A percentile compares a stretch with the other conserved stretches of the same genome.
Evolutionary conservation across 2,329 filamentous ascomycete species (phyloP).

Genomic region (Stylonectria norvegica): DNA sequence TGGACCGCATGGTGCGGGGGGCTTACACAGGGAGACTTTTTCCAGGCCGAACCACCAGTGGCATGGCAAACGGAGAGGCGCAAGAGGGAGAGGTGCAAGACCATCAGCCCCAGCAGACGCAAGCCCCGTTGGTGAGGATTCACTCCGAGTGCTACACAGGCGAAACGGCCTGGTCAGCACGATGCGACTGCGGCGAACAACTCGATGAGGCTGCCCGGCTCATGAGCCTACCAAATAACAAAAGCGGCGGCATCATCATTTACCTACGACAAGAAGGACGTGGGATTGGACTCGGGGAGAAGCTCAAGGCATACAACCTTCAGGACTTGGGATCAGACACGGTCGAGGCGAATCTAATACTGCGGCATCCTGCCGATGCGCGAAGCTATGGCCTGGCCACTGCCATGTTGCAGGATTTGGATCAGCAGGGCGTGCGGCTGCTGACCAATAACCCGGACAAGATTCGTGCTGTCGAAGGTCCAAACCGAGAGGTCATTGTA

Average conservation of each 20-base stretch:
- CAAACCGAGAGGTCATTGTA: conserved; percentile 81
- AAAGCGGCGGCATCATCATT: conserved; percentile 82
- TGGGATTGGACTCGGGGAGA: conserved; percentile 90
- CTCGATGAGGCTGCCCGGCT: conserved; percentile 91
- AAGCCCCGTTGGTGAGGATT: conserved; percentile 76
- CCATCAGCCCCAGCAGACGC: conserved; percentile 10
- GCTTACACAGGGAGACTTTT: conserved; percentile 87
- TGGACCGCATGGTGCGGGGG: conserved; percentile 89
- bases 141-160: conserved; percentile 98
- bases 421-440: conserved; percentile 71
- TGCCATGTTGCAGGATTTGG: conserved; percentile 86
- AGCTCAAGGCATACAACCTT: conserved; percentile 96
- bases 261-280: conserved; percentile 95
- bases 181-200: conserved; percentile 97
- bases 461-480: conserved; percentile 88
- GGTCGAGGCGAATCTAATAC: conserved; percentile 87
- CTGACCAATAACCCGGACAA: conserved; percentile 98
- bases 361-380: conserved; percentile 91
- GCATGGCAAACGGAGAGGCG: conserved; percentile 46
- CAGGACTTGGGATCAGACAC: conserved; percentile 97
- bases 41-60: conserved; percentile 77
- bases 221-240: conserved; percentile 69
- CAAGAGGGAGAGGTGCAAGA: conserved; percentile 10
- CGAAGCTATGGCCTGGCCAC: conserved; percentile 95
- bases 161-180: conserved; percentile 96